phyloP scores from a whole-genome alignment of 1,284 basidiomycete species.

The Fistulinella cinereoalba region DNA sequence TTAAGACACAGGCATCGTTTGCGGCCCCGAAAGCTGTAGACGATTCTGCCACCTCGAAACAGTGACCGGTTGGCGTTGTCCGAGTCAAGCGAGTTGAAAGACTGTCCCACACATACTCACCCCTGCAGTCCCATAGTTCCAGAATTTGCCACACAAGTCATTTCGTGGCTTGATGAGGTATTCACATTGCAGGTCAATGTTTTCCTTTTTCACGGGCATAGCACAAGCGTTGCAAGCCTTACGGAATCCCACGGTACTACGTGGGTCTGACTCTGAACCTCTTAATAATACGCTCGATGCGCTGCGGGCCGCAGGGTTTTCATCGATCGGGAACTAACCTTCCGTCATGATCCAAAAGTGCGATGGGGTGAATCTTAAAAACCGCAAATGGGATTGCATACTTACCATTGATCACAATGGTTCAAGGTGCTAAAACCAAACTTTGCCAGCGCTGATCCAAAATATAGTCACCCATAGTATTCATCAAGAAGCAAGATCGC shows the following conservation, averaged over 20 bases:
- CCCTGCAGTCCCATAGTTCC: slow-evolving; percentile 2
- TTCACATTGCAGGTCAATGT: slow-evolving; percentile 4
- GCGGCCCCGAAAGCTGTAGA: slow-evolving; percentile 21
- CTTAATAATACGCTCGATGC: slow-evolving; percentile 16
- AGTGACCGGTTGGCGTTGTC: too few species aligned
- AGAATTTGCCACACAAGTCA: slow-evolving; percentile 19
- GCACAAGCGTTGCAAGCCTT: not conserved
- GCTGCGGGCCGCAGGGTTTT: slow-evolving; percentile 24
- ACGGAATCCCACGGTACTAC: slow-evolving; percentile 14
- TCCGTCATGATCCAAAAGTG: slow-evolving; percentile 1
- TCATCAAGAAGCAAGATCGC: slow-evolving; percentile 7
- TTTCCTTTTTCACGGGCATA: not conserved
- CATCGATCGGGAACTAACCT: not conserved
- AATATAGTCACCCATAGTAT: slow-evolving; percentile 7
- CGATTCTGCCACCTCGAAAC: not conserved
- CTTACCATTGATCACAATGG: not conserved
- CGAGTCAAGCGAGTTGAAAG: not conserved
- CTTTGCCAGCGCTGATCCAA: not conserved
- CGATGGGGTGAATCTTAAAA: slow-evolving; percentile 1
- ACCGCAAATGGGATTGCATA: not conserved
- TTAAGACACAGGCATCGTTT: slow-evolving; percentile 4
- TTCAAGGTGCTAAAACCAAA: too few species aligned
- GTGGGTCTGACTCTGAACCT: slow-evolving; percentile 2
- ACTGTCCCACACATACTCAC: not conserved
- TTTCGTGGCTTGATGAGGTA: slow-evolving; percentile 31